These are phyloP conservation scores for Monosporascus sp. DNA, from an alignment of 2,329 filamentous ascomycete species.

Conservation along the genomic window DNA sequence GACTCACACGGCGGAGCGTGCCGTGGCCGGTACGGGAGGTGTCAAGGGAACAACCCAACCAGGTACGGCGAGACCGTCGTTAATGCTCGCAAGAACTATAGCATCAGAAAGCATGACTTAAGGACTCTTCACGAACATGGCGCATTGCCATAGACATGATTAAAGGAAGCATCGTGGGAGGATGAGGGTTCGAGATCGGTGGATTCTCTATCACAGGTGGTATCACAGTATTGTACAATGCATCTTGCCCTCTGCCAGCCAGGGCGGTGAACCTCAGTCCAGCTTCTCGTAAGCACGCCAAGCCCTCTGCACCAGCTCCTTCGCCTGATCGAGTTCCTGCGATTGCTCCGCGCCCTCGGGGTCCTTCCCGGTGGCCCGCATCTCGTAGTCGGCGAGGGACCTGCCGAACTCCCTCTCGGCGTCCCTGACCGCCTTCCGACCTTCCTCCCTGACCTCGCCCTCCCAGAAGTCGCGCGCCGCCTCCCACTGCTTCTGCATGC, in stretches of 20 bases:
- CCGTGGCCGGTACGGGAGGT: no score
- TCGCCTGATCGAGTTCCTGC: slow-evolving; percentile 33
- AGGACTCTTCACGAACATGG: no score
- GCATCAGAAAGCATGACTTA: no score
- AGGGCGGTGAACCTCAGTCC: slow-evolving; percentile 28
- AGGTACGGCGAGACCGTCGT: no score
- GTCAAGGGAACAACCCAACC: no score
- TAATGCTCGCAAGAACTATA: no score
- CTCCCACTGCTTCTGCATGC: slow-evolving; percentile 60
- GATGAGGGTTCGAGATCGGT: no score
- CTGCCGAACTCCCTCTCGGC: slow-evolving; percentile 48
- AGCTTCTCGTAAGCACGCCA: slow-evolving; percentile 42
- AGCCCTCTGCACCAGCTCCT: slow-evolving; percentile 42
- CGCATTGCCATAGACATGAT: no score
- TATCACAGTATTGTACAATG: slow-evolving; percentile 11
- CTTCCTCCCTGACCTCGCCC: slow-evolving; percentile 61
- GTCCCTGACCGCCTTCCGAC: slow-evolving; percentile 54
- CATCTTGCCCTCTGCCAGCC: not conserved
- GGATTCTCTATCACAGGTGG: slow-evolving; percentile 3
- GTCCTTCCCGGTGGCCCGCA: slow-evolving; percentile 20
- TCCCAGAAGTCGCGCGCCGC: slow-evolving; percentile 56
- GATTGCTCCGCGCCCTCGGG: slow-evolving; percentile 5
- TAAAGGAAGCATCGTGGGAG: no score
- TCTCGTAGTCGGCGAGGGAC: slow-evolving; percentile 30
- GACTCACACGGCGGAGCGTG: no score